Evolutionary conservation across 2,329 filamentous ascomycete genomes (phyloP), one percentile per base, ranked within the genome.

Genomic region (Sarocladiaceae sp.): DNA sequence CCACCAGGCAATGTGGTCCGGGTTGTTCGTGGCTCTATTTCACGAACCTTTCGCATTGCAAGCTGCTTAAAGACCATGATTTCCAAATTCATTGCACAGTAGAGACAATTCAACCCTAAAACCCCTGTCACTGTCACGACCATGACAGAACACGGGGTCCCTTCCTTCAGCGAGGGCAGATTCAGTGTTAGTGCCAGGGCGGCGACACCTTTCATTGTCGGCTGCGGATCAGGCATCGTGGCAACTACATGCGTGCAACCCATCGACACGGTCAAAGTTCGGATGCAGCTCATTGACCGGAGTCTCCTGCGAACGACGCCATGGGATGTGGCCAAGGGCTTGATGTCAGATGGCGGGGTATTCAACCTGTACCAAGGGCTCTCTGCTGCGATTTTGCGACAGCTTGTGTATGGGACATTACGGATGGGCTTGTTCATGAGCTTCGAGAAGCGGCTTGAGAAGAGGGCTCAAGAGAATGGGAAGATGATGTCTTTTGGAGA

Each of bases 201-300:
- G 10, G 35, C 35, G 35, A 4, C 51, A 2, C 84, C 84, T 8
- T 87, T 87, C 64, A 64, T 85, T 64, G 87, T 87, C 63, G 84
- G 84, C 37, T 84, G 84, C 20, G 65, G 84, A 4, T 80, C 84
- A 18, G 84, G 84, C 55, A 87, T 87, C 82, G 80, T 81, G 18
- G 84, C 84, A 20, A 87, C 84, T 2, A 75, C 70, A 1, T 78
- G 82, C 54, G 83, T 87, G 57, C 84, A 87, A 60, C 84, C 84
- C 52, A 78, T 87, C 59, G 85, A 88, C 66, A 88, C 87, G 82
- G 78, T 88, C 65, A 88, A 88, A 64, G 85, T 88, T 55, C 83
- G 85, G 42, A 74, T 88, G 56, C 85, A 88, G 63, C 73, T 88
- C 39, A 83, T 83, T 3, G 84, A 84, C 52, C 82, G 86, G 59